Percentiles rank a stretch among this genome's conserved stretches.
phyloP scores from a whole-genome alignment of 768 basidiomycete genomes.

The Asterophora parasitica region DNA sequence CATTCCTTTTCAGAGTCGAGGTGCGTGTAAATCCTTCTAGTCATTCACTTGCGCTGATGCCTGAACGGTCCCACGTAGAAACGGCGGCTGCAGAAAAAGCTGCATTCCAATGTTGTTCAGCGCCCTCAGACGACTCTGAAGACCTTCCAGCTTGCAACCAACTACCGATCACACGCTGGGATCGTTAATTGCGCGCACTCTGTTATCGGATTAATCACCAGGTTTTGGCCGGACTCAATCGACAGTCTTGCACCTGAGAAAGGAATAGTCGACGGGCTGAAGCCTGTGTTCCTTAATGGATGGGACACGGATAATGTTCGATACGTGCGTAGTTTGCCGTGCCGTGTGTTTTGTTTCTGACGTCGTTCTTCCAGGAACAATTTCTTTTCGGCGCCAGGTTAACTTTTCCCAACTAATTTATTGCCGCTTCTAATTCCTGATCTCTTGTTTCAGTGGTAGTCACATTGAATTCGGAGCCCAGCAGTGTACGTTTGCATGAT shows the following conservation, averaged over 20 bases:
- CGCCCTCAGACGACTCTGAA: constrained; percentile 12
- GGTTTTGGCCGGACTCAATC: constrained; percentile 62
- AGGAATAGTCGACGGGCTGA: constrained; percentile 48
- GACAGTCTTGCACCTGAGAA: constrained; percentile 53
- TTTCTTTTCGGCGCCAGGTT: constrained; percentile 55
- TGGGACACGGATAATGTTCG: constrained; percentile 38
- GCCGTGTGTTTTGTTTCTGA: neutral
- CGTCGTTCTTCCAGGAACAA: constrained; percentile 34
- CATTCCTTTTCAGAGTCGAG: constrained; percentile 60
- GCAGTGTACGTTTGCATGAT: constrained; percentile 45
- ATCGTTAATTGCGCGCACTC: constrained; percentile 71
- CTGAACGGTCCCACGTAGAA: constrained; percentile 1
- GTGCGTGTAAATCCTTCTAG: constrained; percentile 26
- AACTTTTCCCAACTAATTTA: neutral
- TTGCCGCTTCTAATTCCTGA: neutral
- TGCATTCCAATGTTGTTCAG: neutral
- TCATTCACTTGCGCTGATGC: neutral
- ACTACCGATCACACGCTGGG: constrained; percentile 70
- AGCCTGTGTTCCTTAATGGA: constrained; percentile 54
- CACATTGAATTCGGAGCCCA: constrained; percentile 57
- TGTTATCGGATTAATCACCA: constrained; percentile 55
- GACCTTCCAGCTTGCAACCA: constrained; percentile 55
- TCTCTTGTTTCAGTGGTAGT: constrained; percentile 29
- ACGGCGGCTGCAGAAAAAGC: constrained; percentile 11
- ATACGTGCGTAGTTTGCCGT: constrained; percentile 24